A percentile compares a stretch with the other conserved stretches of the same genome.
Evolutionary conservation across 257 asterid genomes (phyloP).

Genomic region (Echium plantagineum): DNA sequence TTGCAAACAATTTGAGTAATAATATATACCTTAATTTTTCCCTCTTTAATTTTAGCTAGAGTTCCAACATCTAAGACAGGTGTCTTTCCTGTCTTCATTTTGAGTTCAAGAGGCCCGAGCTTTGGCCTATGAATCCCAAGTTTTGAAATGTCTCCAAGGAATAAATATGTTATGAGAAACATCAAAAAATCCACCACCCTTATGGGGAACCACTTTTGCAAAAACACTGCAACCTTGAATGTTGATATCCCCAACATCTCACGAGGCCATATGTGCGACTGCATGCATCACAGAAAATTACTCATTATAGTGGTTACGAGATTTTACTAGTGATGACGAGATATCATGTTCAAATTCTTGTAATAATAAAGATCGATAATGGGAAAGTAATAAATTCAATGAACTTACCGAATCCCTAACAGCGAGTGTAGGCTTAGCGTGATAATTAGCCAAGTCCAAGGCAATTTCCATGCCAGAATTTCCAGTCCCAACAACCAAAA

Average conservation of each 20-base stretch:
- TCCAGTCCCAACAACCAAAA: constrained; percentile 65
- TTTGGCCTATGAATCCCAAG: constrained; percentile 21
- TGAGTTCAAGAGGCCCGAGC: constrained; percentile 24
- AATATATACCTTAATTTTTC: constrained; percentile 21
- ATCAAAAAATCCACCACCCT: too few species aligned
- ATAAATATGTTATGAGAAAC: too few species aligned
- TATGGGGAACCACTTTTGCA: too few species aligned
- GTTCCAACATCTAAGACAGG: neutral
- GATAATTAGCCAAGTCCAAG: constrained; percentile 48
- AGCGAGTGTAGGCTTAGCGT: constrained; percentile 13
- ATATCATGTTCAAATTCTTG: too few species aligned
- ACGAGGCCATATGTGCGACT: too few species aligned
- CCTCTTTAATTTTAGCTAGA: constrained; percentile 3
- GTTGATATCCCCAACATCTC: too few species aligned
- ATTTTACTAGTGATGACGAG: too few species aligned
- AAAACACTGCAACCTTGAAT: too few species aligned
- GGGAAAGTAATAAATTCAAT: too few species aligned
- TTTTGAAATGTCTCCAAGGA: constrained; percentile 23
- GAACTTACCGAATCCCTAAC: constrained; percentile 31
- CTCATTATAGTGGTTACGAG: too few species aligned
- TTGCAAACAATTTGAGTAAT: neutral
- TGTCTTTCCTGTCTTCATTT: constrained; percentile 24
- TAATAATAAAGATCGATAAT: too few species aligned
- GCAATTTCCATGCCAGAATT: constrained; percentile 79
- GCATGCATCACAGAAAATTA: too few species aligned